phyloP scores from a whole-genome alignment of 2,329 filamentous ascomycete species.

The Ambrosiella beaveri region DNA sequence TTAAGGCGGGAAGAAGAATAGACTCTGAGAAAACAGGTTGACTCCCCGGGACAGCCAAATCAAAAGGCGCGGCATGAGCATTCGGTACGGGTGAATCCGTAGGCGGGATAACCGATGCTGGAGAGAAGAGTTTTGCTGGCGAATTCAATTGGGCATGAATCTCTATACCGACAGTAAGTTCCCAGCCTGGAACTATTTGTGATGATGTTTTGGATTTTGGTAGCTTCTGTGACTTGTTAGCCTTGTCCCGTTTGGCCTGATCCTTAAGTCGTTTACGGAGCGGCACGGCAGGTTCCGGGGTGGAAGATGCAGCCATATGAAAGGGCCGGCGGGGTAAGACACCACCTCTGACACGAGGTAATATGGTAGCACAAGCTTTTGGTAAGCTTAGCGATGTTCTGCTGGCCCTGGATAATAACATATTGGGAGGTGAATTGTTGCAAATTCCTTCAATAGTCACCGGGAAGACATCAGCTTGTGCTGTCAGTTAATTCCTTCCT shows the following conservation, averaged over 20 bases:
- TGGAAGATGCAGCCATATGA: conserved; percentile 12
- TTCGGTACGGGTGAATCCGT: conserved; percentile 37
- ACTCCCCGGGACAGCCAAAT: conserved; percentile 73
- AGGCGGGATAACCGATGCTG: conserved; percentile 38
- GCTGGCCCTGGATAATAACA: too few species aligned
- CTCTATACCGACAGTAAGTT: conserved; percentile 89
- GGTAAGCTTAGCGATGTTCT: too few species aligned
- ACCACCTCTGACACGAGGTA: not conserved
- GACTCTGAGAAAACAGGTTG: conserved; percentile 74
- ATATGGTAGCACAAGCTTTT: too few species aligned
- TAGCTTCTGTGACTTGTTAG: conserved; percentile 30
- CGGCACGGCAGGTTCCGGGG: conserved; percentile 21
- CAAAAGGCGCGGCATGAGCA: conserved; percentile 74
- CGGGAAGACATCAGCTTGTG: too few species aligned
- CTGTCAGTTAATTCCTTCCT: too few species aligned
- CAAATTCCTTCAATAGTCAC: too few species aligned
- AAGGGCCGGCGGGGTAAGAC: not conserved
- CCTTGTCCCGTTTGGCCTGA: conserved; percentile 52
- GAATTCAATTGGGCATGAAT: conserved; percentile 95
- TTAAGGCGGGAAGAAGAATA: conserved; percentile 72
- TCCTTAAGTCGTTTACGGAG: conserved; percentile 59
- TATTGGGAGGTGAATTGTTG: too few species aligned
- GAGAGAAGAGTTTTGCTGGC: conserved; percentile 72
- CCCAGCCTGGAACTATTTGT: conserved; percentile 55
- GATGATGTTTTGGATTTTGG: conserved; percentile 27